Base-by-base conservation (phyloP, 2,329 filamentous ascomycete genomes). In the Cryoendolithus antarcticus region DNA sequence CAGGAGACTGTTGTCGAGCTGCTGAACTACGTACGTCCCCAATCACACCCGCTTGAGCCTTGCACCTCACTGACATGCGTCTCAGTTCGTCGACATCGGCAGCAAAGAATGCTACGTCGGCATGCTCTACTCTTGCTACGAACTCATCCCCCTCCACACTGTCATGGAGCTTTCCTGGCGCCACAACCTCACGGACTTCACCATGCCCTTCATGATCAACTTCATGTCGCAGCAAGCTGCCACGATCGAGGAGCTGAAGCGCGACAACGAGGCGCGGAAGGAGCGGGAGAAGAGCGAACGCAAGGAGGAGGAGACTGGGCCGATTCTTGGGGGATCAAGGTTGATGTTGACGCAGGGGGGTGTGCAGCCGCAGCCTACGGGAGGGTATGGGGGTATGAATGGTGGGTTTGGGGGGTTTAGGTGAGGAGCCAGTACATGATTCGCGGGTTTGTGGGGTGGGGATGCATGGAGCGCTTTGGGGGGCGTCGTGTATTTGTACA, bases 181-280 rank as follows among this genome's bases (percentile, higher is more conserved):
- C 53, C 74, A 94, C 59, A 86, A 86, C 44, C 81, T 98, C 31
- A 78, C 80, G 54, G 91, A 98, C 68, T 98, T 94, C 67, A 93
- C 88, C 35, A 98, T 98, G 93, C 91, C 91, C 12, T 98, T 93
- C 72, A 93, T 98, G 86, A 96, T 98, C 75, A 98, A 96, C 69
- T 82, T 93, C 69, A 72, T 98, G 48, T 77, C 80, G 51, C 86
- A 94, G 63, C 88, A 96, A 66, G 86, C 85, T 31, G 78, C 82
- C 50, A 81, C 93, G 41, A 81, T 98, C 50, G 77, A 86, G 43
- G 62, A 71, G 44, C 74, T 98, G 45, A 93, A 93, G 72, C 84
- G 85, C 46, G 93, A 98, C 65, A 98, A 96, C 58, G 93, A 98
- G 64, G 84, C 88, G 58, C 82, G 88, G 56, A 95, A 94, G 62